Evolutionary conservation across 352 stramenopile species (phyloP).

Genomic region (Globisporangium barbulae): DNA sequence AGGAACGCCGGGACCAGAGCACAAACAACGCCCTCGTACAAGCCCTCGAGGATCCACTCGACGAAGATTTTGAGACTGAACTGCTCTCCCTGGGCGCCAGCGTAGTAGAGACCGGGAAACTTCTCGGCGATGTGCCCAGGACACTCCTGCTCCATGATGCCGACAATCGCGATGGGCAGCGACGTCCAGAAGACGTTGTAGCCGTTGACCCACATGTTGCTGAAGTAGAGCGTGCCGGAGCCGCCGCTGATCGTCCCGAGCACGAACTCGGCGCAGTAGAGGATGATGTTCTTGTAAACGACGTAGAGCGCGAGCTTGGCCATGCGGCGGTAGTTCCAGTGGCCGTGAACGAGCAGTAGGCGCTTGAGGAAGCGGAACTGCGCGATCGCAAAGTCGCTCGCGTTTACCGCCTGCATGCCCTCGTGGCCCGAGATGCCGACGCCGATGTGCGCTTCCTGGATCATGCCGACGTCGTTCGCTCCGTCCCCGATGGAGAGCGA

Average conservation of each 20-base stretch:
- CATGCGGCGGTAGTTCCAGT: slow-evolving; percentile 98
- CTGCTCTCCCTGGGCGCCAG: slow-evolving; percentile 71
- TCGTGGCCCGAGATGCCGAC: slow-evolving; percentile 98
- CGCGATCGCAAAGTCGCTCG: slow-evolving; percentile 96
- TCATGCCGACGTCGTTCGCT: slow-evolving; percentile 99
- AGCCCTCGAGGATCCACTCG: slow-evolving; percentile 74
- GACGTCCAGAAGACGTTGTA: slow-evolving; percentile 97
- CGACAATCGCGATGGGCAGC: slow-evolving; percentile 88
- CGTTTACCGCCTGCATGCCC: slow-evolving; percentile 98
- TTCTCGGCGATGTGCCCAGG: slow-evolving; percentile 58
- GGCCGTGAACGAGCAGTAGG: slow-evolving; percentile 96
- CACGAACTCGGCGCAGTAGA: slow-evolving; percentile 82
- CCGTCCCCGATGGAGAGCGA: slow-evolving; percentile 97
- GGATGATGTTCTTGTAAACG: slow-evolving; percentile 99
- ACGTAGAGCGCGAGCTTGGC: slow-evolving; percentile 95
- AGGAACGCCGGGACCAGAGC: slow-evolving; percentile 64
- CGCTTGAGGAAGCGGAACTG: slow-evolving; percentile 97
- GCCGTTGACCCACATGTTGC: slow-evolving; percentile 91
- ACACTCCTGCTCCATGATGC: slow-evolving; percentile 82
- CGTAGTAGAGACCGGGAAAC: slow-evolving; percentile 82
- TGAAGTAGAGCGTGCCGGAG: slow-evolving; percentile 81
- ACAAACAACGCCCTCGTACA: slow-evolving; percentile 78
- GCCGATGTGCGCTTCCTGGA: slow-evolving; percentile 98
- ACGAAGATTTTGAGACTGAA: slow-evolving; percentile 81
- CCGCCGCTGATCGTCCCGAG: slow-evolving; percentile 83